Conservation (phyloP, 805 yeast genomes). For the Soucietia sequanensis region DNA sequence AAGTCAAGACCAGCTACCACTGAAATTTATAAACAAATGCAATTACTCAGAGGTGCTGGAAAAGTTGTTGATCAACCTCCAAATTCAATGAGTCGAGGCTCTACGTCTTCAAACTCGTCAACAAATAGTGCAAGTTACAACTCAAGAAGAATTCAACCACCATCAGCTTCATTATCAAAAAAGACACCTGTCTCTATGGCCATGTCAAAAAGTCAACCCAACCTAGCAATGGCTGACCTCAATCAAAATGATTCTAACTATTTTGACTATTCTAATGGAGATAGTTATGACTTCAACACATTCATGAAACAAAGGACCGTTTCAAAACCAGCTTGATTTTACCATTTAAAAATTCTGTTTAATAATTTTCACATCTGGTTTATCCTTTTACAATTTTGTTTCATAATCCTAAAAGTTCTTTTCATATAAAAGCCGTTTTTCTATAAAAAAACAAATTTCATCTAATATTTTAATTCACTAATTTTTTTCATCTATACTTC, state of each 20-base stretch:
- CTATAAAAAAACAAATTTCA: background rate
- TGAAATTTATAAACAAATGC: constrained; percentile 4
- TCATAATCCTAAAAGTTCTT: no score
- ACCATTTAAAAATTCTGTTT: background rate
- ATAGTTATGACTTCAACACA: constrained; percentile 36
- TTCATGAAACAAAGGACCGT: constrained; percentile 28
- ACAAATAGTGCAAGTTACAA: constrained; percentile 14
- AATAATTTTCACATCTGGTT: no score
- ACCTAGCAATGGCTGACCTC: background rate
- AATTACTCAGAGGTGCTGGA: background rate
- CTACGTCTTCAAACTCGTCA: constrained; percentile 6
- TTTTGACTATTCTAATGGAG: constrained; percentile 32
- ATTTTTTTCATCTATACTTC: no score
- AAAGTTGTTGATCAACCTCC: background rate
- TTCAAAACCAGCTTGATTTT: constrained; percentile 6
- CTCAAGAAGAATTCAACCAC: constrained; percentile 19
- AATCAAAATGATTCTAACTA: constrained; percentile 21
- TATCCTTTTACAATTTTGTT: no score
- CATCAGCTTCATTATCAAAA: constrained; percentile 4
- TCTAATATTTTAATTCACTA: background rate
- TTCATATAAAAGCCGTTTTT: no score
- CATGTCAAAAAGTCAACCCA: constrained; percentile 4
- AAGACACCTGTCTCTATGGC: background rate
- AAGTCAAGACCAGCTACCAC: constrained; percentile 7
- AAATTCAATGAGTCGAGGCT: background rate